phyloP scores from a whole-genome alignment of 495 filamentous ascomycete species.

The Trichoderma gamsii region DNA sequence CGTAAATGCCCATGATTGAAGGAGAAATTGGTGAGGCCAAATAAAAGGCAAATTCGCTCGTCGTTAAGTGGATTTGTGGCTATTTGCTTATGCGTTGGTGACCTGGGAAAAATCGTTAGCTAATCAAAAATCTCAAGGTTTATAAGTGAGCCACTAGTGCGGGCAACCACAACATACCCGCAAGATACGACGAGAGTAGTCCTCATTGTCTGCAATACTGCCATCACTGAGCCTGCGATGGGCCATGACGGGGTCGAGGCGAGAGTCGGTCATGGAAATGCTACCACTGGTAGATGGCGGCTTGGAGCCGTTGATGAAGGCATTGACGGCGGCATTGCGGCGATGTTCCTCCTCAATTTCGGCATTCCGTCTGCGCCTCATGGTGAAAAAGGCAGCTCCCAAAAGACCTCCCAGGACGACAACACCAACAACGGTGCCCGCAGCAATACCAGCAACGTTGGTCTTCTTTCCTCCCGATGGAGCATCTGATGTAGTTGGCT shows the following conservation, averaged over 20 bases:
- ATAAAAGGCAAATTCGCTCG: slow-evolving; percentile 43
- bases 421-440: slow-evolving; percentile 80
- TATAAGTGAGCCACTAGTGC: background rate
- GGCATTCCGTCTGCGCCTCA: slow-evolving; percentile 66
- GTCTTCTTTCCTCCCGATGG: slow-evolving; percentile 39
- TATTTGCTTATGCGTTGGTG: slow-evolving; percentile 48
- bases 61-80: slow-evolving; percentile 32
- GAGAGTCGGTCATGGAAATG: slow-evolving; percentile 66
- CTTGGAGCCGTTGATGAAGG: slow-evolving; percentile 58
- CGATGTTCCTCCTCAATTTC: slow-evolving; percentile 75
- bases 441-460: slow-evolving; percentile 67
- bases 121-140: background rate
- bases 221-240: slow-evolving; percentile 88
- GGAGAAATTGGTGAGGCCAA: slow-evolving; percentile 31
- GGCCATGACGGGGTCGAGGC: slow-evolving; percentile 84
- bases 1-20: slow-evolving; percentile 42
- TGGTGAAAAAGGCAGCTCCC: slow-evolving; percentile 66
- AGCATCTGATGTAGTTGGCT: slow-evolving; percentile 21
- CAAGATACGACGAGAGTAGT: slow-evolving; percentile 92
- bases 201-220: slow-evolving; percentile 95
- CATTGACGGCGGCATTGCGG: slow-evolving; percentile 62
- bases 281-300: slow-evolving; percentile 47
- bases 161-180: slow-evolving; percentile 54
- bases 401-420: slow-evolving; percentile 59
- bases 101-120: slow-evolving; percentile 38